Base-by-base conservation (phyloP, 1,284 basidiomycete genomes). In the Leccinum variabile region DNA sequence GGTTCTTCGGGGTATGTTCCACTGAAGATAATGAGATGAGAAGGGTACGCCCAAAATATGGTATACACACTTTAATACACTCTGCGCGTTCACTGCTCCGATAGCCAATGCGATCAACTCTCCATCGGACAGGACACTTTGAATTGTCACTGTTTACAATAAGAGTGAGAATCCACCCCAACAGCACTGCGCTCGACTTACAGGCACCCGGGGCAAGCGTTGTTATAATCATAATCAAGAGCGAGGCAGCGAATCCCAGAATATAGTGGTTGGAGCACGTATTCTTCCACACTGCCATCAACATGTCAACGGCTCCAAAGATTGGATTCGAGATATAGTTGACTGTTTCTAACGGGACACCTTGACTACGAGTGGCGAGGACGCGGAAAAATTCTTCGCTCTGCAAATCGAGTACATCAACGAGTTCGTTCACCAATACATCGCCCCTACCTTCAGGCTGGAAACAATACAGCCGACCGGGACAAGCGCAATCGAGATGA, bases 321-420 rank as follows among this genome's bases (percentile, higher is more conserved):
- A 72, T 59, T 5, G 72, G 67, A 33, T 32, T 67, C 5, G 74
- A 73, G 22, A 73, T 68, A 32, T 55, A 44, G 30, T 73, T 73
- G 35, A 73, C 49, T 1, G 66, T 63, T 50, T 66, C 64, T 33
- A 73, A 55, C 6, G 63, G 72, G 28, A 75, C 60, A 16, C 74
- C 74, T 5, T 62, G 35, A 7, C 5, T 57, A 2, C 54, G 65
- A 3, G 61, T 54, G 8, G 61, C 59, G 5, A 73, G 41, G 9
- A 52, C 54, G 10, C 72, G 72, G 50, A 73, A 75, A 25, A 73
- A 75, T 52, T 72, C 71, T 64, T 72, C 73, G 25, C 67, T 75
- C 71, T 72, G 22, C 18, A 30, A 1, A 35, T 10, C 8, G 3
- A 35, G 9, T 37, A 32, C 7, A 61, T 56, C 14, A 62, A 41